phyloP scores from a whole-genome alignment of 2,329 filamentous ascomycete species.

The Colletotrichum sp. region DNA sequence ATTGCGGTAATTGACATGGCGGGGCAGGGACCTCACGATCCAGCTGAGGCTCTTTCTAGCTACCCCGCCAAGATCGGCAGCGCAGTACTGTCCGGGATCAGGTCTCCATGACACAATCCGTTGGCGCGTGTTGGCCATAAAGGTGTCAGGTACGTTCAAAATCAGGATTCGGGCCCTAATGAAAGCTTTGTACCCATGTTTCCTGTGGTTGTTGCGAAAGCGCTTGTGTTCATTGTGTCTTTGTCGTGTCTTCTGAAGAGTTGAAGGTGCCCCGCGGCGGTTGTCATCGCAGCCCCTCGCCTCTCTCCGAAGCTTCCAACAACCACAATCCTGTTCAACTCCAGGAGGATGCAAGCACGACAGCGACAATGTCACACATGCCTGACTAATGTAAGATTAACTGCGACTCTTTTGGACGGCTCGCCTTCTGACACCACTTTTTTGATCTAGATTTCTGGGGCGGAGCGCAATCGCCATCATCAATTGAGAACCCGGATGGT shows the following conservation, averaged over 20 bases:
- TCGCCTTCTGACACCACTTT: background rate
- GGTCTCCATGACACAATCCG: background rate
- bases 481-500: slow-evolving; percentile 17
- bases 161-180: background rate
- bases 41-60: background rate
- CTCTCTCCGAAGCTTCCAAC: background rate
- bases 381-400: background rate
- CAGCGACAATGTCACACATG: background rate
- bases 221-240: background rate
- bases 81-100: background rate
- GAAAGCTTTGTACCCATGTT: background rate
- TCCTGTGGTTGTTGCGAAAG: background rate
- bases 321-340: background rate
- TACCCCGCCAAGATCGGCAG: background rate
- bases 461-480: slow-evolving; percentile 3
- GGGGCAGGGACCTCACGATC: background rate
- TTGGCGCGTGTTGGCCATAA: background rate
- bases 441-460: slow-evolving; percentile 1
- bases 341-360: background rate
- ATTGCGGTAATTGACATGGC: background rate
- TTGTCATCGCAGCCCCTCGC: background rate
- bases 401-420: background rate
- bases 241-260: background rate
- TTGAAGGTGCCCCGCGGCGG: background rate
- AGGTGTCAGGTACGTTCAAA: background rate